Conservation (phyloP, 768 basidiomycete species). For the Termitomyces sp. region DNA sequence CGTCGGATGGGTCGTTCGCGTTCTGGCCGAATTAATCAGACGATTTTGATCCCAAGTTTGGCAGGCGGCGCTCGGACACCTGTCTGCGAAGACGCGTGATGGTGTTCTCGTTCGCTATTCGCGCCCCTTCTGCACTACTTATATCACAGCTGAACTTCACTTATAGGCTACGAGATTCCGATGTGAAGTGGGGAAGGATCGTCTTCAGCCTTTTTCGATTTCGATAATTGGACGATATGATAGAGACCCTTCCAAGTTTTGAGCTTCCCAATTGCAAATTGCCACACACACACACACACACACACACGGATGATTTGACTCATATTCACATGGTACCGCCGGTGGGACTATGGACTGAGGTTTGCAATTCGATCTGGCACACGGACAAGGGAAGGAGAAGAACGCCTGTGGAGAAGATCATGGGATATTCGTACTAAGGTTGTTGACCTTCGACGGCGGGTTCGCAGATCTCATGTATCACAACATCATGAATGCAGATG, state of each 20-base stretch:
- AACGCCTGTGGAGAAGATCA: not conserved
- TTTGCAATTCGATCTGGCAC: not conserved
- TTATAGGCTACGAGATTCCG: not conserved
- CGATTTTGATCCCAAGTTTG: not conserved
- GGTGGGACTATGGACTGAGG: not conserved
- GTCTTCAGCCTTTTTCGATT: too few relatives aligned
- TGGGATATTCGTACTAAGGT: not conserved
- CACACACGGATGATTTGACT: not conserved
- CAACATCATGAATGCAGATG: not conserved
- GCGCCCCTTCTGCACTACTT: not conserved
- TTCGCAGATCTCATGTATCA: not conserved
- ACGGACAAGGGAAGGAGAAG: not conserved
- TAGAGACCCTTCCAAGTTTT: too few relatives aligned
- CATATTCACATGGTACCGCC: not conserved
- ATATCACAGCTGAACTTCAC: not conserved
- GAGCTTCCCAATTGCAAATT: not conserved
- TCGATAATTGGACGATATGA: not conserved
- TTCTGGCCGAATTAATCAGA: not conserved
- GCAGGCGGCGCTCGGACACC: slow-evolving; percentile 2
- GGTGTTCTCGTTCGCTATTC: not conserved
- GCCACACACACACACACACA: too few relatives aligned
- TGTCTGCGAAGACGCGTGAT: not conserved
- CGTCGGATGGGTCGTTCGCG: too few relatives aligned
- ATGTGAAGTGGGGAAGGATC: not conserved
- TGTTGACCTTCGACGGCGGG: not conserved